Conservation (phyloP, 345 rosid genomes). For the Clarkia xantiana region DNA sequence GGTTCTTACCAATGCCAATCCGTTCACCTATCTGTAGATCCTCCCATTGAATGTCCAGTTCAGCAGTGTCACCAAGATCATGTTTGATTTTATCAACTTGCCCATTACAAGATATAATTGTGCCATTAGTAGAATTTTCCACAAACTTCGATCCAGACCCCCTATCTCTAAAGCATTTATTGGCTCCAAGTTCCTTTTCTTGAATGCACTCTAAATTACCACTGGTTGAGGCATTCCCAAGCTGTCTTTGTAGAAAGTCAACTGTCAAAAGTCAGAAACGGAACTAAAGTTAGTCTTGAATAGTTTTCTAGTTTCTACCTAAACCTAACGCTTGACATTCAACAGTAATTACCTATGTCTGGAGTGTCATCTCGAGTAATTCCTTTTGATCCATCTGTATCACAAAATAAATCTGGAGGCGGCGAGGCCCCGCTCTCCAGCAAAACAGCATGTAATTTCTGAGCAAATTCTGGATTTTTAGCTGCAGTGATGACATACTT, state of each 20-base stretch:
- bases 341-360: conserved; percentile 10
- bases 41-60: conserved; percentile 93
- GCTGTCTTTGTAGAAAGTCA: conserved; percentile 24
- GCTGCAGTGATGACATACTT: conserved; percentile 82
- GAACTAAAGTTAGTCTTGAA: conserved; percentile 13
- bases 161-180: not conserved
- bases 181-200: not conserved
- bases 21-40: conserved; percentile 94
- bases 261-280: conserved; percentile 15
- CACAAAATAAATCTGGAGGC: conserved; percentile 64
- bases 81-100: conserved; percentile 43
- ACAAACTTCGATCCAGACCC: not conserved
- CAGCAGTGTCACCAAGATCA: conserved; percentile 62
- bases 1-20: conserved; percentile 83
- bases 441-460: conserved; percentile 78
- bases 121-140: conserved; percentile 10
- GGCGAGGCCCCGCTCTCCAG: conserved; percentile 88
- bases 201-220: conserved; percentile 10
- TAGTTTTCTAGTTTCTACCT: not conserved
- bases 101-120: conserved; percentile 22
- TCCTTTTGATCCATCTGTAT: conserved; percentile 31
- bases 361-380: conserved; percentile 9
- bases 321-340: not conserved
- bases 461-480: conserved; percentile 87
- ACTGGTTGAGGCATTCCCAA: conserved; percentile 14